Percentiles rank a stretch among this genome's conserved stretches.
phyloP scores from a whole-genome alignment of 306 rosid genomes.

The Castanea sativa region DNA sequence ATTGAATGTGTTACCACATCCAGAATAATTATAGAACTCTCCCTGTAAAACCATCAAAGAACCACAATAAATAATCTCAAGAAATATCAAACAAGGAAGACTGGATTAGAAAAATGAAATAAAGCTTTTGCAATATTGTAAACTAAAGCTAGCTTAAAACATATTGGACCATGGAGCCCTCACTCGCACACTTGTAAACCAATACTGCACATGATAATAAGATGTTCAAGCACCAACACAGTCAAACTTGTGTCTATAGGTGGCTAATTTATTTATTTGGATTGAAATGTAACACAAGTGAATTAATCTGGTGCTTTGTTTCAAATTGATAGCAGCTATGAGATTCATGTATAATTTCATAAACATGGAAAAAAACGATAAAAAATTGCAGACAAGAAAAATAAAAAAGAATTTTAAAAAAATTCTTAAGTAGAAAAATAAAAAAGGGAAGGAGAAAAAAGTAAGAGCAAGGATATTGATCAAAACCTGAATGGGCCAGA shows the following conservation, averaged over 20 bases:
- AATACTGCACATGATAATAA: not conserved
- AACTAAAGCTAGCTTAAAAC: not conserved
- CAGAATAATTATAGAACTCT: conserved; percentile 95
- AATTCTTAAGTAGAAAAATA: not conserved
- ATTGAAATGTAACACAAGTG: not conserved
- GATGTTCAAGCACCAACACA: not conserved
- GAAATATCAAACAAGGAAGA: not conserved
- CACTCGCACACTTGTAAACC: not conserved
- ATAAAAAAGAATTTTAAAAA: not conserved
- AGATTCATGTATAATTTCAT: not conserved
- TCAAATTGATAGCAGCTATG: not conserved
- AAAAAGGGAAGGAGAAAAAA: not conserved
- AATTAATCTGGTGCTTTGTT: not conserved
- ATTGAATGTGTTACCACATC: conserved; percentile 96
- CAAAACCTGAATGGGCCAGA: not conserved
- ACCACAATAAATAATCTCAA: conserved; percentile 6
- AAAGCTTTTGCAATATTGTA: conserved; percentile 2
- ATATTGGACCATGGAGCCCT: not conserved
- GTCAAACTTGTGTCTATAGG: not conserved
- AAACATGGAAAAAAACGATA: not conserved
- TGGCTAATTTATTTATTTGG: not conserved
- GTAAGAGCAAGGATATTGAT: not conserved
- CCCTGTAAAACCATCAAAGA: conserved; percentile 52
- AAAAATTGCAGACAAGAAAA: too few species aligned
- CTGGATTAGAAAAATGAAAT: conserved; percentile 14